Evolutionary conservation across 139 green algal genomes (phyloP).

Genomic region (Eudorina sp.): DNA sequence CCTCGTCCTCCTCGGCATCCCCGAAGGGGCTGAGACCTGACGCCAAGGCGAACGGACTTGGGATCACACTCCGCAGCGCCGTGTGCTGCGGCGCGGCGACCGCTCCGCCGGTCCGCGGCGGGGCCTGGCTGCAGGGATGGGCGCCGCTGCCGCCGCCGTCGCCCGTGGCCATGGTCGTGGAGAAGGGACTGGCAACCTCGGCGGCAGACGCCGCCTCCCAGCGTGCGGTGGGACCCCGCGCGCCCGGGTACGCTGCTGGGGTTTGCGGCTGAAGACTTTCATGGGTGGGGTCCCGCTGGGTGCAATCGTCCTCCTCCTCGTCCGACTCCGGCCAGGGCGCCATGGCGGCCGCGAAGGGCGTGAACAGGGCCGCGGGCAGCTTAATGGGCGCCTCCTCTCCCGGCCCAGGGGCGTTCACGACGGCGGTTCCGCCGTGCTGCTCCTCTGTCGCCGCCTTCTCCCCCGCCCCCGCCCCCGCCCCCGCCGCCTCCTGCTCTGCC

Average conservation of each 20-base stretch:
- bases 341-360: constrained; percentile 29
- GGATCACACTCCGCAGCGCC: not conserved
- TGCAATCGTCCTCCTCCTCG: not conserved
- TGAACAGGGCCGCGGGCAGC: constrained; percentile 3
- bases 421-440: too few relatives aligned
- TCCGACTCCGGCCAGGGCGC: constrained; percentile 1
- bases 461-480: not conserved
- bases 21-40: not conserved
- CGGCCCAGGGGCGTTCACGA: not conserved
- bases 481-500: not conserved
- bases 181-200: not conserved
- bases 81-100: too few relatives aligned
- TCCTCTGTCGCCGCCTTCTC: not conserved
- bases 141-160: not conserved
- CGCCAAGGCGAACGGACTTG: constrained; percentile 18
- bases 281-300: too few relatives aligned
- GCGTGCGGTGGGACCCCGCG: too few relatives aligned
- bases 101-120: too few relatives aligned
- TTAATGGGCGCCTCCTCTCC: not conserved
- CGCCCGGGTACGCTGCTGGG: too few relatives aligned
- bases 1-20: not conserved
- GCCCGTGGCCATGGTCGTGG: not conserved
- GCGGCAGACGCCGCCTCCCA: too few relatives aligned
- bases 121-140: not conserved
- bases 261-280: too few relatives aligned